Base-by-base conservation (phyloP, 768 basidiomycete species). In the Dacryopinax spathularia region DNA sequence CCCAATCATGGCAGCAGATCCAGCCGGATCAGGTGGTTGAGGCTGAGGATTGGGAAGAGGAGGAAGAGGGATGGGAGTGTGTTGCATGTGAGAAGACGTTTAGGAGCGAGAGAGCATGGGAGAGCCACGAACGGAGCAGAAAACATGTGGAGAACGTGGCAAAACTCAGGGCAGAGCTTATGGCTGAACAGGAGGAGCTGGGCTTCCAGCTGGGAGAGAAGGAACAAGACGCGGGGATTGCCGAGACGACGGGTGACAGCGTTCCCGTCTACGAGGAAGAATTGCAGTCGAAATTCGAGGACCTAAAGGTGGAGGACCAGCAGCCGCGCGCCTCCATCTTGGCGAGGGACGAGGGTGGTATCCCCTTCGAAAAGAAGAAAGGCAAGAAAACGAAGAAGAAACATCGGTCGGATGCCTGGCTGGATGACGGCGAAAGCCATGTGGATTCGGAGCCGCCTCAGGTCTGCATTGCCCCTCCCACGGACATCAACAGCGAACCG, bases 51-150 rank as follows among this genome's bases (percentile, higher is more conserved):
- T 86, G 86, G 64, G 75, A 81, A 33, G 67, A 63, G 37, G 64
- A 56, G n/a, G 33, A 62, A 3, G 88, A 91, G 69, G 88, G 89
- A 70, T 92, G 88, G 86, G 93, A 95, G 72, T 99, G 96, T 70
- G 86, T 97, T n/a, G 94, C 86, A 7, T 99, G 96, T 69, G 79
- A 82, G 31, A 97, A 96, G 77, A 79, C 81, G 0, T 98, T 97
- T 72, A 77, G 86, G 70, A 92, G 87, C 67, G 93, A 97, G 69
- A 89, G 91, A 0, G 90, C 92, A 3, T 99, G 94, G 94, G 80
- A 86, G 68, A 97, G 92, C 72, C 96, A 98, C 67, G 96, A 98
- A 73, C 79, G 93, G 67, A 96, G 93, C 73, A 88, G 88, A 75
- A 96, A 92, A 73, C 96, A 99, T 70, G 71, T 89, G 71, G 90